These are phyloP conservation scores for Torulaspora maleeae DNA, from an alignment of 805 yeast species.

Conservation along the genomic window DNA sequence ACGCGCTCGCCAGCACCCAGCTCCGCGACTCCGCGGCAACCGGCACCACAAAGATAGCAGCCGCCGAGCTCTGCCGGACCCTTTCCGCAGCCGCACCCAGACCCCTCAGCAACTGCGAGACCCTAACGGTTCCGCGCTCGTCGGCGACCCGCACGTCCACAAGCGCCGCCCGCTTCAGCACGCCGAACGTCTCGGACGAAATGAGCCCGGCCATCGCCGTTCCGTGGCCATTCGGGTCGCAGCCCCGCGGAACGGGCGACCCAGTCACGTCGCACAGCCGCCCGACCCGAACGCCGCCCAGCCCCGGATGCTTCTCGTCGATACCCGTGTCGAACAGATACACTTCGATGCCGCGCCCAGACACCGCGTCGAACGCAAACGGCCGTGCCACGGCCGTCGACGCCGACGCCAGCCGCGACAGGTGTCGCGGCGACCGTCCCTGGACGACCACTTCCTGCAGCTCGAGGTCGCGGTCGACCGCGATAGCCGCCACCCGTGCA, in stretches of 20 bases:
- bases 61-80: constrained; percentile 33
- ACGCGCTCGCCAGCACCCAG: constrained; percentile 42
- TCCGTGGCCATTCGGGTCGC: constrained; percentile 49
- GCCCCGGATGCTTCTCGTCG: constrained; percentile 37
- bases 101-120: constrained; percentile 36
- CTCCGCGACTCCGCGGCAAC: constrained; percentile 34
- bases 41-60: constrained; percentile 40
- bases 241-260: constrained; percentile 23
- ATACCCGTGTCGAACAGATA: constrained; percentile 41
- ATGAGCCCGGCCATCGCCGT: constrained; percentile 54
- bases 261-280: constrained; percentile 44
- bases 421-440: constrained; percentile 42
- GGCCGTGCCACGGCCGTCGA: constrained; percentile 38
- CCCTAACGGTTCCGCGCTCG: constrained; percentile 35
- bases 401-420: constrained; percentile 34
- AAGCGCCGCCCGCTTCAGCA: constrained; percentile 43
- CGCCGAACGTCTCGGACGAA: constrained; percentile 50
- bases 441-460: constrained; percentile 37
- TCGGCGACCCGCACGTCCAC: constrained; percentile 44
- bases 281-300: constrained; percentile 42
- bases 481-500: constrained; percentile 35
- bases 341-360: constrained; percentile 40
- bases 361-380: constrained; percentile 41
- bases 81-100: constrained; percentile 30
- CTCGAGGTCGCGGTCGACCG: constrained; percentile 36